phyloP scores from a whole-genome alignment of 305 asterid species.

The Fraxinus paxiana region DNA sequence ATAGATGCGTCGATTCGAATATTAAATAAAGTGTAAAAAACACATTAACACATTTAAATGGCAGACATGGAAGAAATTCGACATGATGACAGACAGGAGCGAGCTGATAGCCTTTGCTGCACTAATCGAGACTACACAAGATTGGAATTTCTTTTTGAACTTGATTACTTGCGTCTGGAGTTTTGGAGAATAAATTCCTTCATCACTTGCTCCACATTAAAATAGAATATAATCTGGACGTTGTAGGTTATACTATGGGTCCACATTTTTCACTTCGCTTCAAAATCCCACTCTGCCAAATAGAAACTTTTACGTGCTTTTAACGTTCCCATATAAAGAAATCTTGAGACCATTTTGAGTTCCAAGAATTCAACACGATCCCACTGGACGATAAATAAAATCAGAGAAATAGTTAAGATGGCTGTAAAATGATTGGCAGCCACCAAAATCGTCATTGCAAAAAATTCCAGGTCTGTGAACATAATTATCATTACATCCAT shows the following conservation, averaged over 20 bases:
- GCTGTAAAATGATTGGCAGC: not conserved
- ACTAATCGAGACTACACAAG: not conserved
- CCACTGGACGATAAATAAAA: not conserved
- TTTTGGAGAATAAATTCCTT: not conserved
- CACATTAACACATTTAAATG: not conserved
- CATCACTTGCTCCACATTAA: not conserved
- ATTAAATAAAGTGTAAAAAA: not conserved
- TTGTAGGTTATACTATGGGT: not conserved
- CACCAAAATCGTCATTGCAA: not conserved
- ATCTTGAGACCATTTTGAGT: not conserved
- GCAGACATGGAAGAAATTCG: not conserved
- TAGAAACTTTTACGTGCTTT: not conserved
- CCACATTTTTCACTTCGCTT: not conserved
- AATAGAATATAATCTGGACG: not conserved
- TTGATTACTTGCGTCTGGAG: not conserved
- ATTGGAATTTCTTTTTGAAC: conserved; percentile 7
- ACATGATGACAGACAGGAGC: not conserved
- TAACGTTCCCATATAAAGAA: not conserved
- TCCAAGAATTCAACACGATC: not conserved
- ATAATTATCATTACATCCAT: not conserved
- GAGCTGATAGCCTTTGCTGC: not conserved
- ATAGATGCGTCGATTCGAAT: not conserved
- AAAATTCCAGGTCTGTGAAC: not conserved
- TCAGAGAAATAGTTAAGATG: not conserved
- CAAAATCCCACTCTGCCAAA: not conserved